phyloP scores from a whole-genome alignment of 192 early-diverging fungal genomes.

The Mortierella alpina region DNA sequence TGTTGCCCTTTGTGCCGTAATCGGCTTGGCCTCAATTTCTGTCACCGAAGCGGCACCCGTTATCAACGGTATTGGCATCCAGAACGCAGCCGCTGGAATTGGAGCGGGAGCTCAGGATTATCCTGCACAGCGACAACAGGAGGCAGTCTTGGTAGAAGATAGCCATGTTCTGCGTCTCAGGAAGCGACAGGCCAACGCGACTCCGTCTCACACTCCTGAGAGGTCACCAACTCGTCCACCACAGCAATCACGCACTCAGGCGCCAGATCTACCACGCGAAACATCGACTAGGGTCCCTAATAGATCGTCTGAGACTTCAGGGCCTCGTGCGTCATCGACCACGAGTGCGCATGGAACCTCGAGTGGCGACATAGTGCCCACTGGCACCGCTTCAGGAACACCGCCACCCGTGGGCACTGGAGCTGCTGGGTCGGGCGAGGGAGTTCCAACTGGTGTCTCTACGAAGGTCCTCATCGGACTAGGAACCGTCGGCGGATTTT shows the following conservation, averaged over 20 bases:
- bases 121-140: not conserved
- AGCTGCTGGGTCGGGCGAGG: not conserved
- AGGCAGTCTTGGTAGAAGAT: not conserved
- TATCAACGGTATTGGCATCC: not conserved
- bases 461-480: constrained; percentile 36
- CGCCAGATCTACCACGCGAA: not conserved
- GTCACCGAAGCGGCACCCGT: constrained; percentile 19
- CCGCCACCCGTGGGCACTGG: no score
- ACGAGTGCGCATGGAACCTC: not conserved
- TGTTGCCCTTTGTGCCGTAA: constrained; percentile 17
- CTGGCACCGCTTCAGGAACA: no score
- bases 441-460: constrained; percentile 37
- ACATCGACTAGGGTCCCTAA: not conserved
- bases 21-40: constrained; percentile 17
- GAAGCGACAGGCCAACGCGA: not conserved
- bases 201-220: not conserved
- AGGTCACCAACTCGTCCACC: not conserved
- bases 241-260: not conserved
- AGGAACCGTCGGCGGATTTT: constrained; percentile 33
- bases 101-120: constrained; percentile 1
- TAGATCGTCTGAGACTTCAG: not conserved
- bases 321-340: not conserved
- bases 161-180: not conserved
- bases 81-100: not conserved
- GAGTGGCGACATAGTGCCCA: no score